Percentiles rank a stretch among this genome's conserved stretches.
These are phyloP conservation scores for Claviceps maximensis DNA, from an alignment of 2,329 filamentous ascomycete species.

Conservation along the genomic window DNA sequence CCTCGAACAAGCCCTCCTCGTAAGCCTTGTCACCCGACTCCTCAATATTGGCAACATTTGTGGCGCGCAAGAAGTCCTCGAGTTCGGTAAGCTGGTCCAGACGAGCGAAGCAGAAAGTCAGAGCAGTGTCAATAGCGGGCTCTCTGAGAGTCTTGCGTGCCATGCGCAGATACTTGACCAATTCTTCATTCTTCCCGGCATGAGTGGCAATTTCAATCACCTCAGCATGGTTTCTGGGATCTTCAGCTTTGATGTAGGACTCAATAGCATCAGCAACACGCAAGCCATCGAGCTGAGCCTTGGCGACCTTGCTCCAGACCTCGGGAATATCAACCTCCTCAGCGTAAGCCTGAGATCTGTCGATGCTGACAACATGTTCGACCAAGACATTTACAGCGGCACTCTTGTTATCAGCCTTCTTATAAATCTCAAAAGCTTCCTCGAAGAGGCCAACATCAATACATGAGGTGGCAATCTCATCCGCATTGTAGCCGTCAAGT, in stretches of 20 bases:
- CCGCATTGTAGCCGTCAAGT: conserved; percentile 75
- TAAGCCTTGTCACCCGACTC: conserved; percentile 98
- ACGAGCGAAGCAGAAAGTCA: conserved; percentile 88
- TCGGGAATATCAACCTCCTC: conserved; percentile 88
- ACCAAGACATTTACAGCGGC: conserved; percentile 85
- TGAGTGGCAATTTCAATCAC: conserved; percentile 93
- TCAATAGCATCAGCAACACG: conserved; percentile 87
- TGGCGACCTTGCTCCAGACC: conserved; percentile 97
- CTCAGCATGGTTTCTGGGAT: conserved; percentile 85
- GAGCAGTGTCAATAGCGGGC: conserved; percentile 79
- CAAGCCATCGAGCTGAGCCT: conserved; percentile 92
- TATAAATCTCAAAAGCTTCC: conserved; percentile 96
- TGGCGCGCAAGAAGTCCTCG: conserved; percentile 86
- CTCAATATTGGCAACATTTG: conserved; percentile 92
- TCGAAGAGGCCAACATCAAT: conserved; percentile 91
- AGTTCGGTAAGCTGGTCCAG: conserved; percentile 85
- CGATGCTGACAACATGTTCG: conserved; percentile 94
- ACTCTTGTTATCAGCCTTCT: conserved; percentile 85
- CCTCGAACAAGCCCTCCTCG: conserved; percentile 84
- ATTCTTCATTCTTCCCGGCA: conserved; percentile 93
- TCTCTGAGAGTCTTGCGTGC: conserved; percentile 93
- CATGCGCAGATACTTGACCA: conserved; percentile 95
- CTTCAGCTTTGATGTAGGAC: conserved; percentile 90
- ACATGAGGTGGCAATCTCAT: conserved; percentile 85
- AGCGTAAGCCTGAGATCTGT: conserved; percentile 88